Conservation (phyloP, 2,329 filamentous ascomycete species). For the Dactylonectria macrodidyma region DNA sequence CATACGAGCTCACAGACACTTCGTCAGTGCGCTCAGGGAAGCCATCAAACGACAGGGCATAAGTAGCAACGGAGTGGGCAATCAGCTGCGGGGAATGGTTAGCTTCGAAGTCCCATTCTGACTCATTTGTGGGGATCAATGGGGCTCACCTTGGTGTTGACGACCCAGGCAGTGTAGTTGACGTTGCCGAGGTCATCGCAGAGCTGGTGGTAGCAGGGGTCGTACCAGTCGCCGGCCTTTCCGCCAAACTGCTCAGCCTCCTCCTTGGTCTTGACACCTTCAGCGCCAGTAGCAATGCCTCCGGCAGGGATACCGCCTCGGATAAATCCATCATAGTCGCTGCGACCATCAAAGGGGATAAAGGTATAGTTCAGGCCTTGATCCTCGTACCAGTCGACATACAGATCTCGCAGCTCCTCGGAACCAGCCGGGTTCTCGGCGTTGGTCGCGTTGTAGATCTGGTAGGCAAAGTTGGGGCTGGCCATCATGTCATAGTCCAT, state of each 20-base stretch:
- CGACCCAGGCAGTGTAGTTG: constrained; percentile 72
- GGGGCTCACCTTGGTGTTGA: constrained; percentile 70
- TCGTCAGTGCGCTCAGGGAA: constrained; percentile 70
- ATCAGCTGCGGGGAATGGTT: constrained; percentile 64
- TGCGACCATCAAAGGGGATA: constrained; percentile 83
- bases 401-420: constrained; percentile 77
- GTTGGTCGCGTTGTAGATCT: constrained; percentile 82
- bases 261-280: constrained; percentile 79
- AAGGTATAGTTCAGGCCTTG: constrained; percentile 77
- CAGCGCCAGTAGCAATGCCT: constrained; percentile 84
- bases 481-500: constrained; percentile 82
- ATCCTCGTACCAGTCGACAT: constrained; percentile 75
- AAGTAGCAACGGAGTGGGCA: constrained; percentile 81
- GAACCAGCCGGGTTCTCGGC: constrained; percentile 79
- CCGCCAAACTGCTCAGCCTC: constrained; percentile 81
- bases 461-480: constrained; percentile 76
- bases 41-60: constrained; percentile 74
- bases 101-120: constrained; percentile 23
- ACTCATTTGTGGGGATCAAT: not conserved
- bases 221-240: constrained; percentile 71
- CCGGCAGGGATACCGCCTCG: constrained; percentile 80
- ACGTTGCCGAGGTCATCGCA: constrained; percentile 73
- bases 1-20: constrained; percentile 49
- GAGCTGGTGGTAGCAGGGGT: constrained; percentile 74
- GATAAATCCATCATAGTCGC: constrained; percentile 86